phyloP scores from a whole-genome alignment of 116 monocot species.

The Dioscorea cayenensis region DNA sequence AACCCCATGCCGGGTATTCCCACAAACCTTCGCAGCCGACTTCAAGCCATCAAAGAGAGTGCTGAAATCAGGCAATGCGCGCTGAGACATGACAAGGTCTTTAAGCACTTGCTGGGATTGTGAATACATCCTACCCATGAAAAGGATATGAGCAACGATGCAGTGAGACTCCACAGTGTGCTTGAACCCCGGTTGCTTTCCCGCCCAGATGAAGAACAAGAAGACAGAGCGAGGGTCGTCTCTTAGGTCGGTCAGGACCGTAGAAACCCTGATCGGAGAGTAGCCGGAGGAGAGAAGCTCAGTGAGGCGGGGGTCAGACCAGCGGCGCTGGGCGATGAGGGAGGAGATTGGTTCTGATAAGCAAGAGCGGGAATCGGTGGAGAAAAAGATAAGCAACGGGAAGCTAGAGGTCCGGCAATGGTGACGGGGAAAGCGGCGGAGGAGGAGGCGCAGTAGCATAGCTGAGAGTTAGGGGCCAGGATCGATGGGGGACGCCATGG shows the following conservation, averaged over 20 bases:
- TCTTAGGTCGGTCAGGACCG: constrained; percentile 26
- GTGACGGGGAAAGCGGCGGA: constrained; percentile 6
- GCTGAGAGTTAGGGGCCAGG: constrained; percentile 13
- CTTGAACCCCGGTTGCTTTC: constrained; percentile 19
- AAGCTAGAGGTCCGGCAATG: background rate
- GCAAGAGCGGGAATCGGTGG: background rate
- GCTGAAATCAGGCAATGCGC: background rate
- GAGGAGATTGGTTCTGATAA: constrained; percentile 8
- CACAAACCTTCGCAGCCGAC: constrained; percentile 18
- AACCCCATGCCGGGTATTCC: constrained; percentile 28
- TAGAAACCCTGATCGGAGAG: constrained; percentile 20
- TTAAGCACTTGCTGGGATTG: constrained; percentile 37
- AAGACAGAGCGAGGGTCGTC: constrained; percentile 42
- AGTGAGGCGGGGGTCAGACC: constrained; percentile 34
- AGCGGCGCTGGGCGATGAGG: constrained; percentile 28
- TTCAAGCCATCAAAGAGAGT: constrained; percentile 24
- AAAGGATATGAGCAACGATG: constrained; percentile 51
- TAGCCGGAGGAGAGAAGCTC: constrained; percentile 18
- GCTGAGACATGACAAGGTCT: background rate
- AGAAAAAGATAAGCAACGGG: background rate
- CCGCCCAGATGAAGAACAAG: constrained; percentile 37
- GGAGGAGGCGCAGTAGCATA: constrained; percentile 17
- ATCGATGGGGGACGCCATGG: constrained; percentile 11
- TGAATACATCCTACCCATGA: constrained; percentile 40
- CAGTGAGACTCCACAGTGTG: constrained; percentile 45